A percentile compares a stretch with the other conserved stretches of the same genome.
Conservation (phyloP, 192 early-diverging fungal species). For the Coemansia biformis region DNA sequence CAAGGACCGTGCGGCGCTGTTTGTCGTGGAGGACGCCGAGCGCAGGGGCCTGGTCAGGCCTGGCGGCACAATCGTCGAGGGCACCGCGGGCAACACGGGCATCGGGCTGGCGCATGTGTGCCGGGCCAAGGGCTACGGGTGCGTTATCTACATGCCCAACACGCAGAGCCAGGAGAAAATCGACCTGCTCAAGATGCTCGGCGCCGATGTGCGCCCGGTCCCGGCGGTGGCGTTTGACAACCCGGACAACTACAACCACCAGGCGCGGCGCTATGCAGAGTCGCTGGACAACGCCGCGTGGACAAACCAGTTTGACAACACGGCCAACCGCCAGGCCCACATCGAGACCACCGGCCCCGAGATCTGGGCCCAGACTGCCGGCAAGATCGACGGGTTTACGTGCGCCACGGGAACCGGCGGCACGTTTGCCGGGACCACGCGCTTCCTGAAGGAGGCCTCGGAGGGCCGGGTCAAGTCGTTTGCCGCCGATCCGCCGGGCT, state of each 20-base stretch:
- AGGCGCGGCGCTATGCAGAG: conserved; percentile 79
- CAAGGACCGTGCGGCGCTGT: conserved; percentile 94
- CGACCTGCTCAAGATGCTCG: conserved; percentile 84
- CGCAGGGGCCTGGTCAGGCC: conserved; percentile 74
- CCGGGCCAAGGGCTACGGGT: conserved; percentile 88
- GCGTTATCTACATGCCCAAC: conserved; percentile 97
- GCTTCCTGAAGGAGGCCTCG: conserved; percentile 75
- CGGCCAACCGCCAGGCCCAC: conserved; percentile 84
- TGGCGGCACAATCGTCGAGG: conserved; percentile 86
- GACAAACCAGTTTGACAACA: conserved; percentile 97
- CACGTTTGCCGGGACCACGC: conserved; percentile 77
- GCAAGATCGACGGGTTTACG: conserved; percentile 81
- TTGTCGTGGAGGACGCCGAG: conserved; percentile 92
- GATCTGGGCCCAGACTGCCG: conserved; percentile 81
- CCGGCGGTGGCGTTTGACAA: conserved; percentile 90
- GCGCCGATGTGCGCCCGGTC: conserved; percentile 89
- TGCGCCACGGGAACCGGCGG: conserved; percentile 92
- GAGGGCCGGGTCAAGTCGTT: conserved; percentile 67
- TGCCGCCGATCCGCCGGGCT: conserved; percentile 89
- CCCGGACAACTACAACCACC: conserved; percentile 92
- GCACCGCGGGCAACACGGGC: conserved; percentile 90
- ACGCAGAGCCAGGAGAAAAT: conserved; percentile 95
- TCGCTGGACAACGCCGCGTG: conserved; percentile 78
- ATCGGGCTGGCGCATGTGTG: conserved; percentile 95
- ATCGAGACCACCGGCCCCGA: conserved; percentile 95